These are phyloP conservation scores for Fagopyrum homotropicum DNA, from an alignment of 148 eudicot genomes.

Conservation along the genomic window DNA sequence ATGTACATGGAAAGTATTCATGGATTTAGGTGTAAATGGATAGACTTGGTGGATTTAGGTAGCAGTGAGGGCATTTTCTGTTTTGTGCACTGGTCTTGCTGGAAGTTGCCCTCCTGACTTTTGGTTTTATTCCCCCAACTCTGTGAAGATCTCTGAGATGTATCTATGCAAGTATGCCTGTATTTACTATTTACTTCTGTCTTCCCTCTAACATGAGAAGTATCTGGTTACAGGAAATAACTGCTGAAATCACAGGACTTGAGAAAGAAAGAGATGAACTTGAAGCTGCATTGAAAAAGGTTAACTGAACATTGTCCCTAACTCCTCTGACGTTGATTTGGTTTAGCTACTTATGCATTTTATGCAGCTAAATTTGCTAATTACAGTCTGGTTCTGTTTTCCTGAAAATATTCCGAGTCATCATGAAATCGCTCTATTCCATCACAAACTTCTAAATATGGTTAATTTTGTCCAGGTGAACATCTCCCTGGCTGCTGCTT, in stretches of 20 bases:
- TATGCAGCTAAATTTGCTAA: background rate
- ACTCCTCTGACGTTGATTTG: background rate
- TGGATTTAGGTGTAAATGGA: background rate
- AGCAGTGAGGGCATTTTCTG: background rate
- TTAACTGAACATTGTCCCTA: conserved; percentile 12
- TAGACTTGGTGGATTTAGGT: background rate
- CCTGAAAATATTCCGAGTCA: background rate
- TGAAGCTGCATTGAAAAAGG: conserved; percentile 89
- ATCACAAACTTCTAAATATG: conserved; percentile 2
- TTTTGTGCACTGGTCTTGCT: background rate
- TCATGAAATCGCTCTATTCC: background rate
- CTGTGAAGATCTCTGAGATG: background rate
- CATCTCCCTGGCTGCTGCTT: conserved; percentile 59
- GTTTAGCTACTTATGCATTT: background rate
- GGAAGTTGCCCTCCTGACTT: background rate
- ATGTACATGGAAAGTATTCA: background rate
- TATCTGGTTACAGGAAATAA: conserved; percentile 52
- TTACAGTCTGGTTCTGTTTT: background rate
- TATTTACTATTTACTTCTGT: background rate
- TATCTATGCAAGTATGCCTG: conserved; percentile 6
- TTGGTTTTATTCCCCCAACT: background rate
- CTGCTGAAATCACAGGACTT: conserved; percentile 67
- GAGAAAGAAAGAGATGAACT: conserved; percentile 88
- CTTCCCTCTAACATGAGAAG: conserved; percentile 10
- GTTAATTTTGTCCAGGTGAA: conserved; percentile 40